Conservation (phyloP, 306 rosid genomes). For the Sicyos baderoa region DNA sequence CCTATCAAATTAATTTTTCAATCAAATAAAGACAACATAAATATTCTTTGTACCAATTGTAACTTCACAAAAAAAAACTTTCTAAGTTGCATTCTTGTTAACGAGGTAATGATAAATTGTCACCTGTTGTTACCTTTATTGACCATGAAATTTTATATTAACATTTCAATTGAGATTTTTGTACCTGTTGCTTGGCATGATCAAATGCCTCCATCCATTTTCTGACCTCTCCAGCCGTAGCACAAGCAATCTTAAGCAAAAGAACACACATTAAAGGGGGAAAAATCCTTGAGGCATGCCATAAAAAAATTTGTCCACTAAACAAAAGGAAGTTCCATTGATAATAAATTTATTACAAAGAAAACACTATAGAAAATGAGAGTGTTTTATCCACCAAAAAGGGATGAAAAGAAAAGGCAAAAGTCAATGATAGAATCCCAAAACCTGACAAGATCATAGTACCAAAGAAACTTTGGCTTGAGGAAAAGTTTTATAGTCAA, state of each 20-base stretch:
- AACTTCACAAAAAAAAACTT: not conserved
- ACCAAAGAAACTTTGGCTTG: too few species aligned
- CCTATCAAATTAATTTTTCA: slow-evolving; percentile 40
- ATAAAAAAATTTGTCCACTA: not conserved
- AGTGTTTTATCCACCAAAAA: too few species aligned
- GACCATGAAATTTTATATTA: not conserved
- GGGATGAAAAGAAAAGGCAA: too few species aligned
- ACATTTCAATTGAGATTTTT: slow-evolving; percentile 18
- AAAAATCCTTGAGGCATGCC: too few species aligned
- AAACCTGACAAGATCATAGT: too few species aligned
- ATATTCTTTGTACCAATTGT: not conserved
- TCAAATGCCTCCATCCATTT: slow-evolving; percentile 91
- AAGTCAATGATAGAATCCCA: too few species aligned
- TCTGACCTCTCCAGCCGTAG: slow-evolving; percentile 59
- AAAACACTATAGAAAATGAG: too few species aligned
- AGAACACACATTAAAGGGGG: not conserved
- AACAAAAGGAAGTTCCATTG: not conserved
- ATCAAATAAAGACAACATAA: slow-evolving; percentile 20
- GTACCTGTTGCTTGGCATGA: slow-evolving; percentile 87
- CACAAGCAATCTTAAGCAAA: slow-evolving; percentile 64
- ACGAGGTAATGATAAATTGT: not conserved
- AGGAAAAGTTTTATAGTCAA: too few species aligned
- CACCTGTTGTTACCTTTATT: too few species aligned
- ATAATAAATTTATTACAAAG: not conserved
- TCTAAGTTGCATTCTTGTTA: not conserved